Evolutionary conservation across 2,329 filamentous ascomycete genomes (phyloP), one percentile per base, ranked within the genome.

Genomic region (Fusarium haematococcum): DNA sequence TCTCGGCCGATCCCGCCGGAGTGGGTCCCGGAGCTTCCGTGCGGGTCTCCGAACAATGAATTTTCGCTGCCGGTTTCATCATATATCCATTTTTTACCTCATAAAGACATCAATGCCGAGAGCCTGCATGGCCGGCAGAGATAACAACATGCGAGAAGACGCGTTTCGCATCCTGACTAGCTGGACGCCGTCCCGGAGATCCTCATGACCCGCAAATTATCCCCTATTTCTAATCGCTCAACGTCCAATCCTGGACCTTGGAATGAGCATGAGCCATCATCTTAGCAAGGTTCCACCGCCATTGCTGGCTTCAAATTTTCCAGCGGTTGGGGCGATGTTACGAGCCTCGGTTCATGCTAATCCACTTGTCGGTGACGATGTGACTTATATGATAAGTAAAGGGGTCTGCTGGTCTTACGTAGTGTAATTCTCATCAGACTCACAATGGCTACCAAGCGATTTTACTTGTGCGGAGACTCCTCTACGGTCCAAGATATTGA

Each of bases 381-480:
- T 52, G 48, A 52, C 25, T 52, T 52, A n/a, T 52, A 52, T 52
- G 48, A 52, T 52, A 52, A 52, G 74, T 73, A 73, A 74, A 74
- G 71, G 37, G 57, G 33, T 30, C 57, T 43, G 45, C 68, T 58
- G 56, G 23, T 27, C 20, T 37, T 35, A 16, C 23, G 23, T 48
- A 48, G 43, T 27, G 23, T 27, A 25, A 48, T 25, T 27, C 23
- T 48, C 54, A 23, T 56, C 54, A 35, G 20, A 37, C 54, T 30
- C 52, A 65, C 56, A 63, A 85, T 85, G 82, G 75, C 81, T 37
- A 79, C 79, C 45, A 82, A 83, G 76, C 77, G 79, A 45, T 87
- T 87, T 63, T 81, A 85, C 65, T 83, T 87, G 23, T 72, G 84
- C 60, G 85, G 85, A 61, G 79, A 81, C 67, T 74, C 80, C 50